Percentiles rank a stretch among this genome's conserved stretches.
These are phyloP conservation scores for Noccaea caerulescens DNA, from an alignment of 345 rosid species.

Conservation along the genomic window DNA sequence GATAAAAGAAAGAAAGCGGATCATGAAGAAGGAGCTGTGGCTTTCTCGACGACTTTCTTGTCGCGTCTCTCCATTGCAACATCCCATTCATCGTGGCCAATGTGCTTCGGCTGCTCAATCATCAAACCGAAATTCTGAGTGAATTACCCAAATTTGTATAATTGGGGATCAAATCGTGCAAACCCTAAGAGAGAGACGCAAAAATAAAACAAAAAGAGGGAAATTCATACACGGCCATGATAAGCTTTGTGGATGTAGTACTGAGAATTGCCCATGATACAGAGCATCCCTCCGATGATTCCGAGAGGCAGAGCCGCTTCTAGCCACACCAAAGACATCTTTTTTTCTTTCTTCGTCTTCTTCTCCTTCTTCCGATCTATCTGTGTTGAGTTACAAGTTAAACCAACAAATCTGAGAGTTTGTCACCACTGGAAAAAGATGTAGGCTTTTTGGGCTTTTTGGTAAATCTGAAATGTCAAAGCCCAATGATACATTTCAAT, in stretches of 20 bases:
- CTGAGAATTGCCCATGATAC: slow-evolving; percentile 85
- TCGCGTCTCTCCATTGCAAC: slow-evolving; percentile 97
- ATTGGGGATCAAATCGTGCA: neutral
- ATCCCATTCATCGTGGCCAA: slow-evolving; percentile 92
- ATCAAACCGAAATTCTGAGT: neutral
- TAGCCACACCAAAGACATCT: slow-evolving; percentile 69
- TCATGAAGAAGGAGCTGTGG: slow-evolving; percentile 54
- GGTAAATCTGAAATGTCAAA: neutral
- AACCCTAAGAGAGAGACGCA: neutral
- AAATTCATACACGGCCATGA: slow-evolving; percentile 71
- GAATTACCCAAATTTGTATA: neutral
- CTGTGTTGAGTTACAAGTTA: slow-evolving; percentile 3
- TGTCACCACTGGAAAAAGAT: neutral
- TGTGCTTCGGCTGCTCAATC: slow-evolving; percentile 76
- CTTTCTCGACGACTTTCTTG: slow-evolving; percentile 72
- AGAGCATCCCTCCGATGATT: slow-evolving; percentile 93
- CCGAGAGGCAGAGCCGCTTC: slow-evolving; percentile 91
- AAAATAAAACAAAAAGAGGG: slow-evolving; percentile 8
- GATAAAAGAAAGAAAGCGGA: slow-evolving; percentile 16
- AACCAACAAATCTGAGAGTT: slow-evolving; percentile 18
- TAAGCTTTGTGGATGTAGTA: slow-evolving; percentile 85
- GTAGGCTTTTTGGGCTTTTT: slow-evolving; percentile 7
- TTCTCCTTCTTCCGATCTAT: slow-evolving; percentile 21
- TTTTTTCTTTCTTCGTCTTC: slow-evolving; percentile 5
- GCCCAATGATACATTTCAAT: slow-evolving; percentile 15